phyloP scores from a whole-genome alignment of 768 basidiomycete species.

The Rhizopogon roseolus region DNA sequence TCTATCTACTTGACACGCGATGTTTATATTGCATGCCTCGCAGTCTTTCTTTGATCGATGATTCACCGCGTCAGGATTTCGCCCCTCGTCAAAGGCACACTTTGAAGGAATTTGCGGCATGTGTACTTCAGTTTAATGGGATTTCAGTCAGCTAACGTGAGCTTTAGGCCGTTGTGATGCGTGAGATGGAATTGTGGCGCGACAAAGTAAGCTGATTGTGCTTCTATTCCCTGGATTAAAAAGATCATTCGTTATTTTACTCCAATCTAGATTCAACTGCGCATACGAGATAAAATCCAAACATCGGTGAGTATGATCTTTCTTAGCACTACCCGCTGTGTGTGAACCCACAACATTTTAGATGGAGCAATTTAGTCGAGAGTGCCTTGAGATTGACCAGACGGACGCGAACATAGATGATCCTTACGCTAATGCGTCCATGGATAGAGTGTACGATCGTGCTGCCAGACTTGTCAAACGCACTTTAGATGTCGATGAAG shows the following conservation, averaged over 20 bases:
- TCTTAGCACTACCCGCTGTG: not conserved
- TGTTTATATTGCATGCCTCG: not conserved
- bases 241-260: not conserved
- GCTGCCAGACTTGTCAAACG: slow-evolving; percentile 86
- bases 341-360: slow-evolving; percentile 19
- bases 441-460: slow-evolving; percentile 90
- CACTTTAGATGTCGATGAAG: slow-evolving; percentile 89
- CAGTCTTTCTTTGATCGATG: slow-evolving; percentile 82
- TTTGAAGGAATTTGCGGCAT: slow-evolving; percentile 84
- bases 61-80: slow-evolving; percentile 78
- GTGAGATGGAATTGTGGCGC: slow-evolving; percentile 93
- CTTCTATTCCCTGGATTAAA: not conserved
- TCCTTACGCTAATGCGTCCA: slow-evolving; percentile 35
- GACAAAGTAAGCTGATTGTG: slow-evolving; percentile 60
- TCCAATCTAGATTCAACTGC: slow-evolving; percentile 67
- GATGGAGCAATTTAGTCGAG: slow-evolving; percentile 96
- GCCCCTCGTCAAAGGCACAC: slow-evolving; percentile 86
- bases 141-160: slow-evolving; percentile 3
- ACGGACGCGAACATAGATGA: slow-evolving; percentile 24
- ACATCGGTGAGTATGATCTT: slow-evolving; percentile 54
- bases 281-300: slow-evolving; percentile 88
- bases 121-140: slow-evolving; percentile 8
- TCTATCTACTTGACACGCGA: not conserved
- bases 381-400: slow-evolving; percentile 86
- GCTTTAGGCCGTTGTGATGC: slow-evolving; percentile 76